These are phyloP conservation scores for Chrysoporthe puriensis DNA, from an alignment of 2,329 filamentous ascomycete species.

Conservation along the genomic window DNA sequence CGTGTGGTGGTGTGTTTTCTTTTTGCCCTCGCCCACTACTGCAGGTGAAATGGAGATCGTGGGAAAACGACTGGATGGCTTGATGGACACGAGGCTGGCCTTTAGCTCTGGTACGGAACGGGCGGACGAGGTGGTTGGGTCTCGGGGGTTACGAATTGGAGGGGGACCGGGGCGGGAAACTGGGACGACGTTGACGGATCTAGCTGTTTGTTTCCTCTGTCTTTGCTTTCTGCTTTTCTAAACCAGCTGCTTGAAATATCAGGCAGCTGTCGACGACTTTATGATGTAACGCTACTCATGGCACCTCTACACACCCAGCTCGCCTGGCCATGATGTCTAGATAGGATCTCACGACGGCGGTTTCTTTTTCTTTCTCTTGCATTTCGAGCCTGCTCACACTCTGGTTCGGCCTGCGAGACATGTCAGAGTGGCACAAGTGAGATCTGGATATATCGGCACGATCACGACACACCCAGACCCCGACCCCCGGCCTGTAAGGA, in stretches of 20 bases:
- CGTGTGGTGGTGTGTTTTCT: background rate
- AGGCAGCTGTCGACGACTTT: background rate
- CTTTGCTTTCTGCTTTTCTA: background rate
- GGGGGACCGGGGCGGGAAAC: background rate
- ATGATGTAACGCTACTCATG: background rate
- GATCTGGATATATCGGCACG: conserved; percentile 6
- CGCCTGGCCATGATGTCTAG: background rate
- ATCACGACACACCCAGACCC: background rate
- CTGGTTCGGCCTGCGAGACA: background rate
- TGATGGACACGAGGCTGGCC: background rate
- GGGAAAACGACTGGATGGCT: background rate
- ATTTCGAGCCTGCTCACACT: background rate
- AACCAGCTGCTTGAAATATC: background rate
- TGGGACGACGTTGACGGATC: background rate
- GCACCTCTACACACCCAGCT: background rate
- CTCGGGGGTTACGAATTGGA: background rate
- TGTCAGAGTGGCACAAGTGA: background rate
- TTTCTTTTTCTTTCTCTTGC: too few species aligned
- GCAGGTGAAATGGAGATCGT: conserved; percentile 1
- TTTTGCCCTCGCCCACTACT: background rate
- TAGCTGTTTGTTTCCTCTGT: background rate
- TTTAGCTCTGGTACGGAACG: background rate
- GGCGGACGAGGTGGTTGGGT: background rate
- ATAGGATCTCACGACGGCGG: background rate
- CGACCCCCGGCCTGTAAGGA: background rate